phyloP scores from a whole-genome alignment of 768 basidiomycete genomes.

The Lentinula guzmanii region DNA sequence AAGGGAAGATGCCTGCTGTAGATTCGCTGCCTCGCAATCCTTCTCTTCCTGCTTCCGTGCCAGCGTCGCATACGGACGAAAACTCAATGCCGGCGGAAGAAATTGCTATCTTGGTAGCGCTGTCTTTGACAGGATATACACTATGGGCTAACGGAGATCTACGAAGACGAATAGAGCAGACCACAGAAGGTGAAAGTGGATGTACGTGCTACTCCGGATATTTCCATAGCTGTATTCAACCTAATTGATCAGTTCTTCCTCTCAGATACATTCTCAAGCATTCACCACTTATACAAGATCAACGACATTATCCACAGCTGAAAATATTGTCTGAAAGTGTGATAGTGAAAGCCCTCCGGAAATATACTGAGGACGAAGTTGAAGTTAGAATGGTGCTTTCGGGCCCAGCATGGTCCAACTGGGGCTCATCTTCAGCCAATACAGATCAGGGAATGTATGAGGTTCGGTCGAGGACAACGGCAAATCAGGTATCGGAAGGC shows the following conservation, averaged over 20 bases:
- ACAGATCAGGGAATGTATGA: conserved; percentile 54
- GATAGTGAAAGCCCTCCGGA: conserved; percentile 57
- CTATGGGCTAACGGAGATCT: conserved; percentile 61
- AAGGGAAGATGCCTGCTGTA: not conserved
- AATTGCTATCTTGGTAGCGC: conserved; percentile 40
- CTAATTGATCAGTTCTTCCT: conserved; percentile 44
- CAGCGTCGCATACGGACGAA: conserved; percentile 11
- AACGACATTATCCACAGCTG: conserved; percentile 1
- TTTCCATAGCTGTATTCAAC: not conserved
- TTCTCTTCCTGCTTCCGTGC: not conserved
- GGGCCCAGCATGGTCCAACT: conserved; percentile 29
- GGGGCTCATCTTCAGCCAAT: conserved; percentile 21
- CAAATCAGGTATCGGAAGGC: conserved; percentile 20
- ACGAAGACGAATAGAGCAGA: conserved; percentile 31
- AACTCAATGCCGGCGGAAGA: conserved; percentile 30
- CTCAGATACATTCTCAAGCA: conserved; percentile 45
- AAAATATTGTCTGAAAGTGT: conserved; percentile 31
- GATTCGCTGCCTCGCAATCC: not conserved
- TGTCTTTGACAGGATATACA: conserved; percentile 67
- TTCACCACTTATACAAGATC: conserved; percentile 27
- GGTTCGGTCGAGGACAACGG: conserved; percentile 43
- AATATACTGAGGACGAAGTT: conserved; percentile 35
- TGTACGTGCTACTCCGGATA: conserved; percentile 36
- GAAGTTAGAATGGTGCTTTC: conserved; percentile 61
- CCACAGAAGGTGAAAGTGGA: conserved; percentile 11